Evolutionary conservation across 2,329 filamentous ascomycete species (phyloP), one percentile per base, ranked within the genome.

Genomic region (Ophiostoma sp.): DNA sequence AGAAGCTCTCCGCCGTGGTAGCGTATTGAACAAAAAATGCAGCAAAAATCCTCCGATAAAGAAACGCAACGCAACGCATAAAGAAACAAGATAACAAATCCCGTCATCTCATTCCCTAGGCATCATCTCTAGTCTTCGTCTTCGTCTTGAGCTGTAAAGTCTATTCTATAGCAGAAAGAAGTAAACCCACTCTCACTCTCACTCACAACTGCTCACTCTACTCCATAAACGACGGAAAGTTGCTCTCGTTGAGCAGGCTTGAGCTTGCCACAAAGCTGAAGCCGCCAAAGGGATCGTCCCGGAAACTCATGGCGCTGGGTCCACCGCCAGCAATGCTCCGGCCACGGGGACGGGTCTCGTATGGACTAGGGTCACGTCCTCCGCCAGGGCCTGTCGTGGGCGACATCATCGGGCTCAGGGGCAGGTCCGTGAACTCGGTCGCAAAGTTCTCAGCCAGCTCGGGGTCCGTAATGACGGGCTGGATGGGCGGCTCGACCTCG

Each of bases 401-500:
- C 12, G 83, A 82, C 71, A 90, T 80, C 1, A 92, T 86, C 6
- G 94, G 94, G 80, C 93, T 97, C 71, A 98, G 85, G 3, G 93
- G 89, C 75, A 97, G 83, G 72, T 92, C 90, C 0, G 95, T 99
- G 81, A 99, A 99, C 80, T 98, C 94, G n/a, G 87, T 85, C 0
- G 93, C 89, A 82, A 99, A 99, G 83, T 99, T 99, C 87, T 99
- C 97, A 0, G 96, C 96, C 63, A 98, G 86, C 81, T 97, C 95
- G 0, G 96, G 96, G 79, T 99, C 94, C 0, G 96, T 98, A 79
- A 99, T 95, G 78, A 98, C 87, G 19, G 96, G 96, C 80, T 92
- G 90, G 78, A 99, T 98, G 0, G 96, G 96, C 0, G 96, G 93
- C 78, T 93, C 91, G 64, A 97, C 78, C 82, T 98, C 93, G 48